A percentile compares a stretch with the other conserved stretches of the same genome.
Conservation (phyloP, 2,329 filamentous ascomycete genomes). For the Stagonosporopsis cucurbitacearum region DNA sequence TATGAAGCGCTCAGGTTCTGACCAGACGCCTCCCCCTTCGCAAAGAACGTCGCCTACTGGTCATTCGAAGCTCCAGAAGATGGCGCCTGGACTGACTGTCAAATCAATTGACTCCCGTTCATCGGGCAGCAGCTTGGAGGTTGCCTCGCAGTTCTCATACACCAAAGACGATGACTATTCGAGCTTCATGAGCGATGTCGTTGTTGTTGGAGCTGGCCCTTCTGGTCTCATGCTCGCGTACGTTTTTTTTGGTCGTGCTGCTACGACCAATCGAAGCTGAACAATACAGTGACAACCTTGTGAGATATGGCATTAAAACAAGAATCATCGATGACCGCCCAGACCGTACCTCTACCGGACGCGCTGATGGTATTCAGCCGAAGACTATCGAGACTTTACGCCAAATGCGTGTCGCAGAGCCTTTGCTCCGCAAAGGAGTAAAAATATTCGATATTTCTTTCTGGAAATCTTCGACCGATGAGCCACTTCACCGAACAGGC, state of each 20-base stretch:
- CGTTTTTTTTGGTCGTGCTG: background rate
- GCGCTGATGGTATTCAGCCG: constrained; percentile 75
- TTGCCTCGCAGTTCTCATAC: constrained; percentile 26
- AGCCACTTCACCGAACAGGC: constrained; percentile 64
- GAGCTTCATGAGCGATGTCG: constrained; percentile 47
- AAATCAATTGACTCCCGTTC: constrained; percentile 35
- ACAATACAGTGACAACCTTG: constrained; percentile 59
- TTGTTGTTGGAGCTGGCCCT: constrained; percentile 53
- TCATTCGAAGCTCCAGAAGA: constrained; percentile 40
- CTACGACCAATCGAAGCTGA: constrained; percentile 6
- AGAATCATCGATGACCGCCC: constrained; percentile 72
- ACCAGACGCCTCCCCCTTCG: constrained; percentile 23
- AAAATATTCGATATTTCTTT: constrained; percentile 77
- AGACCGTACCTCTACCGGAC: constrained; percentile 71
- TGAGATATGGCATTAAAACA: constrained; percentile 70
- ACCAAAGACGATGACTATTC: constrained; percentile 35
- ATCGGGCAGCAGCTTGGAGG: constrained; percentile 31
- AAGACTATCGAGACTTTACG: constrained; percentile 80
- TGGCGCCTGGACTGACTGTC: constrained; percentile 40
- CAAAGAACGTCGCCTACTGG: constrained; percentile 25
- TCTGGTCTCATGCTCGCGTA: constrained; percentile 54
- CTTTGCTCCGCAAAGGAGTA: constrained; percentile 69
- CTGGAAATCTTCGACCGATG: constrained; percentile 56
- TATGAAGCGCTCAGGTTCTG: constrained; percentile 42
- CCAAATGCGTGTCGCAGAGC: constrained; percentile 75